Conservation (phyloP, 2,329 filamentous ascomycete species). For the Aureobasidium sp. region DNA sequence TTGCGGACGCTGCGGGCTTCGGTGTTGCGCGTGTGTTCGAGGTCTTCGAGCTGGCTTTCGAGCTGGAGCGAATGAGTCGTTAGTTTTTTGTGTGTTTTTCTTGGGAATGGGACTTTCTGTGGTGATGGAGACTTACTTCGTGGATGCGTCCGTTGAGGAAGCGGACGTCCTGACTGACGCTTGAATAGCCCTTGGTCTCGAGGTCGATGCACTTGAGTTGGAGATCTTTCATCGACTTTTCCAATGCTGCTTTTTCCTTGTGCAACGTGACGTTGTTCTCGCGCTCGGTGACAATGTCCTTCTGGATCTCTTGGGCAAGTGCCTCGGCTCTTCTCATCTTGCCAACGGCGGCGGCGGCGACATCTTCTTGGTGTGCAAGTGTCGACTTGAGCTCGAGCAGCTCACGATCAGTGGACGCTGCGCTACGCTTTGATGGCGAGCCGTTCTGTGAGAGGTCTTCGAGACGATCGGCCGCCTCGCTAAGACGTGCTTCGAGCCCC, state of each 20-base stretch:
- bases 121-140: conserved; percentile 59
- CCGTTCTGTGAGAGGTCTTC: conserved; percentile 75
- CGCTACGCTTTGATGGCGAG: conserved; percentile 80
- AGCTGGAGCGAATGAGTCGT: conserved; percentile 28
- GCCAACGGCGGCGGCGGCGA: conserved; percentile 82
- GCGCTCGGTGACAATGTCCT: conserved; percentile 79
- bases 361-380: conserved; percentile 87
- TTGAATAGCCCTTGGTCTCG: conserved; percentile 95
- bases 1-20: conserved; percentile 85
- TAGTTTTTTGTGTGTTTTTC: conserved; percentile 24
- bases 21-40: conserved; percentile 70
- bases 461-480: conserved; percentile 79
- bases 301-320: conserved; percentile 80
- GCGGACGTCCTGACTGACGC: conserved; percentile 86
- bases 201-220: conserved; percentile 86
- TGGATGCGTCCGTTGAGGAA: conserved; percentile 92
- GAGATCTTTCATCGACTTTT: conserved; percentile 84
- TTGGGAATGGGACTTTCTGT: background rate
- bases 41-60: conserved; percentile 66
- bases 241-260: conserved; percentile 81
- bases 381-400: conserved; percentile 81
- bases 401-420: conserved; percentile 80
- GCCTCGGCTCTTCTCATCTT: conserved; percentile 96
- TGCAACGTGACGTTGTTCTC: conserved; percentile 75
- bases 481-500: conserved; percentile 72